phyloP scores from a whole-genome alignment of 805 yeast species.

The Barnettozyma wickerhamii region DNA sequence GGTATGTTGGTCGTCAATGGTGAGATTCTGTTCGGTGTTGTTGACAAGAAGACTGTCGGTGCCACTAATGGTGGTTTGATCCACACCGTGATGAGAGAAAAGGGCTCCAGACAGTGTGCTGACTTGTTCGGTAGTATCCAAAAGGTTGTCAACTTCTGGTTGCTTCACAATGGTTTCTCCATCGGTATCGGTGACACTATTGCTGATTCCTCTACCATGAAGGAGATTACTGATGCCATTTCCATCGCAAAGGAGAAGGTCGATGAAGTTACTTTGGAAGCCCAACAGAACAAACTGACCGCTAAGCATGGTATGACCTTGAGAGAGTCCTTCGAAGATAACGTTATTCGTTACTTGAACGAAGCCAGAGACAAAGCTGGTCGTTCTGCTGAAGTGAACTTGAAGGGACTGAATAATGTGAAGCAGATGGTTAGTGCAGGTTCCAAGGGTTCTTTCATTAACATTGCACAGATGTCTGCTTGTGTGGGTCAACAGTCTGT shows the following conservation, averaged over 20 bases:
- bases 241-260: constrained; percentile 91
- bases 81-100: constrained; percentile 96
- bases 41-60: constrained; percentile 97
- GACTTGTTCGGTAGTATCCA: constrained; percentile 88
- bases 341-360: constrained; percentile 89
- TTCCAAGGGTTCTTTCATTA: constrained; percentile 97
- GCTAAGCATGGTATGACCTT: constrained; percentile 99
- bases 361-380: constrained; percentile 99
- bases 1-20: constrained; percentile 97
- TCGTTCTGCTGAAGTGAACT: constrained; percentile 94
- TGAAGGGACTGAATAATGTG: constrained; percentile 91
- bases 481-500: constrained; percentile 99
- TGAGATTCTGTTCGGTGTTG: constrained; percentile 96
- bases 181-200: constrained; percentile 99
- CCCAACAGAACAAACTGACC: constrained; percentile 80
- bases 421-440: constrained; percentile 99
- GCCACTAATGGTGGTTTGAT: constrained; percentile 97
- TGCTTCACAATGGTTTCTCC: constrained; percentile 93
- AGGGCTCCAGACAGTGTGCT: constrained; percentile 89
- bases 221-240: constrained; percentile 87
- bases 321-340: constrained; percentile 97
- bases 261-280: constrained; percentile 88
- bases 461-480: constrained; percentile 99
- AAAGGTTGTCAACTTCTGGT: constrained; percentile 94
- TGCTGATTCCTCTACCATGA: constrained; percentile 97